Evolutionary conservation across 2,329 filamentous ascomycete species (phyloP), one percentile per base, ranked within the genome.

Genomic region (Alternaria dauci): DNA sequence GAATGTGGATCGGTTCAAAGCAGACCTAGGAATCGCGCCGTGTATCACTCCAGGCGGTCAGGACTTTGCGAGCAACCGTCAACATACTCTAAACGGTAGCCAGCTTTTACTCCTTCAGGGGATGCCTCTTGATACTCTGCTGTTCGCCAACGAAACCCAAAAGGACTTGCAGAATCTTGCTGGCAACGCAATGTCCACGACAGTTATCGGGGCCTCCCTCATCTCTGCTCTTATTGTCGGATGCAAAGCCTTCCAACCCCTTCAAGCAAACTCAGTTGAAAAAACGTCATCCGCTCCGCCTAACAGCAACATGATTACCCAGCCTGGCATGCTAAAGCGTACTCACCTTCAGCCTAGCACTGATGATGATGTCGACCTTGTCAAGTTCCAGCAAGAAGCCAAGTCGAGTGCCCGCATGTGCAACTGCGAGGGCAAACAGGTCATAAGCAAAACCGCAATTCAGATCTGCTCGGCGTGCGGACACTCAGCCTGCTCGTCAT

Each of bases 121-220:
- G 1, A 80, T 94, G 50, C 89, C 90, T 0, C 74, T 89, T 1
- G 79, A 88, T 55, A 83, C 84, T 50, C 79, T 94, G 11, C 79
- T 87, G 0, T 82, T 93, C n/a, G 88, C 86, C 0, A 84, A 84
- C 8, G 88, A 94, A 68, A 85, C 83, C 0, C 51, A 79, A 30
- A 62, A 72, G 1, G 76, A 93, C 18, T 80, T 92, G 2, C 87
- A 89, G 63, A 87, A 93, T 65, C 79, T 94, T 2, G 90, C 90
- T 2, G 91, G 91, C 0, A 94, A 95, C 73, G 91, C 91, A 0
- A 94, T 94, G 91, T 88, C 86, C 1, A 87, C 87, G 0, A 90
- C 91, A 0, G 89, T 93, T 1, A 87, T 93, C 9, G 89, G 88
- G 3, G 82, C 85, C 2, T 85, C 86, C 0, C 83, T 91, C 1